A percentile compares a stretch with the other conserved stretches of the same genome.
Conservation (phyloP, 768 basidiomycete species). For the Suillus americanus region DNA sequence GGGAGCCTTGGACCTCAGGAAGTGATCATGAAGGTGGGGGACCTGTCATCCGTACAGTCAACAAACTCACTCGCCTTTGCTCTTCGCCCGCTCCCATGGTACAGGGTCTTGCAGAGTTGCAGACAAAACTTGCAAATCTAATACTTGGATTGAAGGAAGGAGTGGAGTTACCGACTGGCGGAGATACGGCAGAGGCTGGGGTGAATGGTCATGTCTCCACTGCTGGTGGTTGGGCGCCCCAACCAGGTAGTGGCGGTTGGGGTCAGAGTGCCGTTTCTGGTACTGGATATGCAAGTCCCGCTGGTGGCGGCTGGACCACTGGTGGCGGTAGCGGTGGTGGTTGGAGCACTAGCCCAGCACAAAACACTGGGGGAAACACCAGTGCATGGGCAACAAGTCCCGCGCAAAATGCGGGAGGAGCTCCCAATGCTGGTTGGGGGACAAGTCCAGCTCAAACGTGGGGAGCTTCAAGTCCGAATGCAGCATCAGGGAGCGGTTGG, state of each 20-base stretch:
- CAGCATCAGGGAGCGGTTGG: constrained; percentile 23
- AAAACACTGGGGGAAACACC: constrained; percentile 20
- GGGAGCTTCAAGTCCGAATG: constrained; percentile 37
- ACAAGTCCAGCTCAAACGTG: constrained; percentile 37
- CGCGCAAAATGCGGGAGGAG: constrained; percentile 23
- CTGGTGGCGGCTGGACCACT: constrained; percentile 12
- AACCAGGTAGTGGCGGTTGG: constrained; percentile 28
- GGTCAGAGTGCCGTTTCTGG: constrained; percentile 31
- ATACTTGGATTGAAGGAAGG: constrained; percentile 74
- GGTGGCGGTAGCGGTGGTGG: constrained; percentile 18
- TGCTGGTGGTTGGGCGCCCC: constrained; percentile 22
- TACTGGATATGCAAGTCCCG: constrained; percentile 31
- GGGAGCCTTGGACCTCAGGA: constrained; percentile 88
- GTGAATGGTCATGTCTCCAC: constrained; percentile 13
- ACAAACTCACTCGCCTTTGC: not conserved
- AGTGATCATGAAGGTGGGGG: constrained; percentile 76
- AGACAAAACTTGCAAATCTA: constrained; percentile 77
- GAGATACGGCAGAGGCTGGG: constrained; percentile 23
- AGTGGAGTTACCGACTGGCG: constrained; percentile 46
- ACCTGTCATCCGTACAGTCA: not conserved
- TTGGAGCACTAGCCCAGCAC: constrained; percentile 31
- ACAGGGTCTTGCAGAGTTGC: constrained; percentile 76
- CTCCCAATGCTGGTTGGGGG: constrained; percentile 28
- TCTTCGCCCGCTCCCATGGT: not conserved
- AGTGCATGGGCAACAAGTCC: constrained; percentile 26